Conservation (phyloP, 2,329 filamentous ascomycete species). For the Aureobasidium sp. region DNA sequence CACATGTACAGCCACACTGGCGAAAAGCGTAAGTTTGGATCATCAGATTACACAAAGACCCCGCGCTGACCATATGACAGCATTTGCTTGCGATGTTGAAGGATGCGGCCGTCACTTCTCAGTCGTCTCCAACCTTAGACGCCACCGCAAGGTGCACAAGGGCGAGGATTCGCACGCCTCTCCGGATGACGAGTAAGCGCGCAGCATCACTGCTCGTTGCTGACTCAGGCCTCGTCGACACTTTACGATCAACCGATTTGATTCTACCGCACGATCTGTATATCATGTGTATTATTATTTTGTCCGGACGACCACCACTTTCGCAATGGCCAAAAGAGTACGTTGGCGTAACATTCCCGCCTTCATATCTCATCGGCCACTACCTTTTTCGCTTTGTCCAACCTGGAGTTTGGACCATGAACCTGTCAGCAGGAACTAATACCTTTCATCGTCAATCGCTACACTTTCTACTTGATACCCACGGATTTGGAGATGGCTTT, state of each 20-base stretch:
- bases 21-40: slow-evolving; percentile 76
- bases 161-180: slow-evolving; percentile 51
- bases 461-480: slow-evolving; percentile 21
- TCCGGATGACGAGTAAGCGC: slow-evolving; percentile 38
- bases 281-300: slow-evolving; percentile 6
- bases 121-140: slow-evolving; percentile 87
- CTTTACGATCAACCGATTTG: not conserved
- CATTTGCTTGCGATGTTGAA: slow-evolving; percentile 89
- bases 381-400: not conserved
- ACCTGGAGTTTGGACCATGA: slow-evolving; percentile 5
- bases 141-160: slow-evolving; percentile 95
- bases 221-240: not conserved
- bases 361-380: not conserved
- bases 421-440: slow-evolving; percentile 13
- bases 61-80: slow-evolving; percentile 42
- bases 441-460: slow-evolving; percentile 29
- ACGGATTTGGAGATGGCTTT: slow-evolving; percentile 15
- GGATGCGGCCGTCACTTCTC: slow-evolving; percentile 95
- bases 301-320: not conserved
- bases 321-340: not conserved
- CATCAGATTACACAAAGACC: not conserved
- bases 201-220: not conserved
- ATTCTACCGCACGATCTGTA: not conserved
- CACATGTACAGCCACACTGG: slow-evolving; percentile 99
- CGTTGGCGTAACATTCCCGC: not conserved